Conservation (phyloP, 306 rosid genomes). For the Vigna unguiculata region DNA sequence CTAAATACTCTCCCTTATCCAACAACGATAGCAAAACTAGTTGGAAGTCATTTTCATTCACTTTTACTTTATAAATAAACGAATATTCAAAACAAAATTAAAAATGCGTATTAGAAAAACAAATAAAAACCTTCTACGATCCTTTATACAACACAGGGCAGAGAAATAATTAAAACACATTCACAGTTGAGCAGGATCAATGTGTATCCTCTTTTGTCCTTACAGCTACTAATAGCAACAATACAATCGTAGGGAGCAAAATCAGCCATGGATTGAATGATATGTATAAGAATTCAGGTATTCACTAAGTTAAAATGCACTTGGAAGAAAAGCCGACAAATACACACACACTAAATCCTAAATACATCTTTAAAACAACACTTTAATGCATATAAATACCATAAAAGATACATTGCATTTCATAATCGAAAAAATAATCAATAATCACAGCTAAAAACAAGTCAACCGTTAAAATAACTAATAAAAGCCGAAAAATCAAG, state of each 20-base stretch:
- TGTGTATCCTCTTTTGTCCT: constrained; percentile 87
- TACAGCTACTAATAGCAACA: constrained; percentile 80
- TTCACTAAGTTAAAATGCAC: constrained; percentile 29
- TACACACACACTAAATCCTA: neutral
- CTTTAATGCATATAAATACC: neutral
- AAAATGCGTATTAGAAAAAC: neutral
- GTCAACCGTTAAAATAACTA: constrained; percentile 7
- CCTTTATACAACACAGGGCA: constrained; percentile 12
- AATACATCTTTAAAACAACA: neutral
- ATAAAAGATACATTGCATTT: neutral
- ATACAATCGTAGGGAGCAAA: constrained; percentile 90
- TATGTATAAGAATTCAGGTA: constrained; percentile 32
- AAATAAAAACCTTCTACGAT: neutral
- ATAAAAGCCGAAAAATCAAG: neutral
- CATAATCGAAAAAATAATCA: constrained; percentile 13
- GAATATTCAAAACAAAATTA: no score
- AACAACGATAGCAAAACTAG: no score
- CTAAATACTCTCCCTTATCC: no score
- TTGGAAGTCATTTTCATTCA: no score
- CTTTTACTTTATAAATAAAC: no score
- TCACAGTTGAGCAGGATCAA: constrained; percentile 71
- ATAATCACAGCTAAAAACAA: constrained; percentile 4
- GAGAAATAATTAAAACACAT: neutral
- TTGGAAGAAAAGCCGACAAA: neutral
- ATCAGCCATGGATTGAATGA: constrained; percentile 60